A percentile compares a stretch with the other conserved stretches of the same genome.
Evolutionary conservation across 2,329 filamentous ascomycete genomes (phyloP).

Genomic region (Monosporascus sp.): DNA sequence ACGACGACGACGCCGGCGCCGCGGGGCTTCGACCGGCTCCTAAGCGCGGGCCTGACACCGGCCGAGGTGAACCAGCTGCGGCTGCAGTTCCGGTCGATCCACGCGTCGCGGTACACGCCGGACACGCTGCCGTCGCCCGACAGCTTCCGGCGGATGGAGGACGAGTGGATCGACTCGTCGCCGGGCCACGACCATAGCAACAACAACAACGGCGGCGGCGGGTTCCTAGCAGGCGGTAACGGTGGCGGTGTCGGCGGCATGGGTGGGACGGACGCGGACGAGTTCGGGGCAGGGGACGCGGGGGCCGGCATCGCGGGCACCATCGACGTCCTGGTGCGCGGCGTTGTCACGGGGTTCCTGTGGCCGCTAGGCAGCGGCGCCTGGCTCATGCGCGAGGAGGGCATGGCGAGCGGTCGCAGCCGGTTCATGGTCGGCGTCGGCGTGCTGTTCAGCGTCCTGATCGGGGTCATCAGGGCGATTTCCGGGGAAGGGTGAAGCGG

Average conservation of each 20-base stretch:
- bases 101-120: constrained; percentile 75
- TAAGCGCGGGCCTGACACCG: constrained; percentile 73
- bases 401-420: constrained; percentile 78
- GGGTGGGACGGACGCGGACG: constrained; percentile 31
- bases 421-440: constrained; percentile 84
- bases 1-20: constrained; percentile 47
- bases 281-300: constrained; percentile 21
- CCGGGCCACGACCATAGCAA: constrained; percentile 16
- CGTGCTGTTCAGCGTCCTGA: constrained; percentile 54
- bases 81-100: constrained; percentile 82
- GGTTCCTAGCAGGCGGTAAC: constrained; percentile 22
- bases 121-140: constrained; percentile 82
- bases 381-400: constrained; percentile 82
- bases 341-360: constrained; percentile 88
- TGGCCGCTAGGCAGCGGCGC: constrained; percentile 84
- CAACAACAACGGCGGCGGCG: constrained; percentile 24
- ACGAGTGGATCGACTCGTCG: constrained; percentile 79
- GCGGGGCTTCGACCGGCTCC: constrained; percentile 82
- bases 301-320: constrained; percentile 46
- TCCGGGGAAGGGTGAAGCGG: constrained; percentile 23
- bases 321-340: constrained; percentile 81
- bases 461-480: constrained; percentile 30
- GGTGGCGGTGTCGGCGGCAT: constrained; percentile 32
- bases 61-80: constrained; percentile 80
- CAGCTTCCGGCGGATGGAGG: constrained; percentile 73